Conservation (phyloP, 23 red algal genomes). For the Cyanidiococcus yangmingshanensis region DNA sequence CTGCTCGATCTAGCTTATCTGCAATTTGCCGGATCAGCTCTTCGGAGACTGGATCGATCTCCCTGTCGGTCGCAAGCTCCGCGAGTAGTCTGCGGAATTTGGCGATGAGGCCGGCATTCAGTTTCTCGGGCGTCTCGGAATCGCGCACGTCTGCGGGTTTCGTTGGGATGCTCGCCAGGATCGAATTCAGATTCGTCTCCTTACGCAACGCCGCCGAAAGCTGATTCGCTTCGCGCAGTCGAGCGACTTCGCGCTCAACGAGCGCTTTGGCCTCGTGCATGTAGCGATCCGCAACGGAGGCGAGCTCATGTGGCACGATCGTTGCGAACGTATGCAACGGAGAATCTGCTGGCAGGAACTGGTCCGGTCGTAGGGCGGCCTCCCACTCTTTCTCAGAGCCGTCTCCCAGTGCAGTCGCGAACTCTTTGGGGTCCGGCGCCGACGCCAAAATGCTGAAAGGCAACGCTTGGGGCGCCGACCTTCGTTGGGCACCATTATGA, state of each 20-base stretch:
- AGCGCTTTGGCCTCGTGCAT: background rate
- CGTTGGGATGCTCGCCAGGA: background rate
- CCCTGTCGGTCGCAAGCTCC: background rate
- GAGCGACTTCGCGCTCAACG: background rate
- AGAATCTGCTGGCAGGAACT: background rate
- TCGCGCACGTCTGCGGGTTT: background rate
- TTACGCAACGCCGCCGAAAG: background rate
- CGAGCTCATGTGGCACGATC: background rate
- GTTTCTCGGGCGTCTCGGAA: background rate
- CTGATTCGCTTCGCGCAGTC: slow-evolving; percentile 11
- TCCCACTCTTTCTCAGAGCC: background rate
- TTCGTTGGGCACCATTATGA: background rate
- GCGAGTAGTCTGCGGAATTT: background rate
- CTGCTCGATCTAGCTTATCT: background rate
- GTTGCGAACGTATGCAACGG: background rate
- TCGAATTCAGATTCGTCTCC: background rate
- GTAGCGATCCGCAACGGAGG: background rate
- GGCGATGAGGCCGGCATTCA: background rate
- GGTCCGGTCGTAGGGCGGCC: background rate
- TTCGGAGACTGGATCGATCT: background rate
- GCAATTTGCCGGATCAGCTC: background rate
- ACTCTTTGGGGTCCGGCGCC: background rate
- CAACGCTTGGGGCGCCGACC: background rate
- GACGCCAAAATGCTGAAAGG: background rate
- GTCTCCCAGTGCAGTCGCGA: background rate